phyloP scores from a whole-genome alignment of 306 rosid species.

The Luffa aegyptiaca region DNA sequence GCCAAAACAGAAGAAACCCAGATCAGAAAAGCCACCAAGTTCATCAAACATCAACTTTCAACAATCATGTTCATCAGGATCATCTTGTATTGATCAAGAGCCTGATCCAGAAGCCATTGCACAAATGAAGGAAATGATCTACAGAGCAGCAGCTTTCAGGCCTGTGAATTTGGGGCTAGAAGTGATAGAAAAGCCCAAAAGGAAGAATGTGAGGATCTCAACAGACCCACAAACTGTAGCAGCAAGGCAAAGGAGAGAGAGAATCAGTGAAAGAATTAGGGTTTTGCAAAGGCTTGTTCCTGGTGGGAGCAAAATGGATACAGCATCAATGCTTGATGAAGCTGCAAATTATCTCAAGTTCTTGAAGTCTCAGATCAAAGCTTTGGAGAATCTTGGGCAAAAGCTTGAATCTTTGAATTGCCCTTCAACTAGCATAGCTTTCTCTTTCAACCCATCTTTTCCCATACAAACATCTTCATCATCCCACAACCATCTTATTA shows the following conservation, averaged over 20 bases:
- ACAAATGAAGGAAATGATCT: conserved; percentile 95
- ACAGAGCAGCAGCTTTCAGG: conserved; percentile 80
- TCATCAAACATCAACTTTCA: conserved; percentile 75
- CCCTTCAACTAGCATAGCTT: conserved; percentile 49
- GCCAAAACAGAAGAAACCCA: conserved; percentile 48
- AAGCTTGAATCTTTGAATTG: conserved; percentile 52
- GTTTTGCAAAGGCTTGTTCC: conserved; percentile 85
- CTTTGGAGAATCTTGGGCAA: conserved; percentile 61
- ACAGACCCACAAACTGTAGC: conserved; percentile 94
- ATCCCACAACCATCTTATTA: conserved; percentile 16
- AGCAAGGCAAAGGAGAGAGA: conserved; percentile 90
- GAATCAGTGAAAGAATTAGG: conserved; percentile 77
- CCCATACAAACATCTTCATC: conserved; percentile 45
- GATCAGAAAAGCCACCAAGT: conserved; percentile 35
- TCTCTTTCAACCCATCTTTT: conserved; percentile 84
- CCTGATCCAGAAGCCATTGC: conserved; percentile 88
- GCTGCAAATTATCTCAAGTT: conserved; percentile 94
- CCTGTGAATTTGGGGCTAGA: conserved; percentile 79
- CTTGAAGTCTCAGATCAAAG: conserved; percentile 70
- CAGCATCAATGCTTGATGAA: conserved; percentile 96
- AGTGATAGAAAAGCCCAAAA: conserved; percentile 51
- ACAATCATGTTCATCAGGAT: conserved; percentile 43
- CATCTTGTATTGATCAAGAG: conserved; percentile 39
- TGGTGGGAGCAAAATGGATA: conserved; percentile 97
- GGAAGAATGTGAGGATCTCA: conserved; percentile 83